phyloP scores from a whole-genome alignment of 2,329 filamentous ascomycete species.

The Fusarium algeriense region DNA sequence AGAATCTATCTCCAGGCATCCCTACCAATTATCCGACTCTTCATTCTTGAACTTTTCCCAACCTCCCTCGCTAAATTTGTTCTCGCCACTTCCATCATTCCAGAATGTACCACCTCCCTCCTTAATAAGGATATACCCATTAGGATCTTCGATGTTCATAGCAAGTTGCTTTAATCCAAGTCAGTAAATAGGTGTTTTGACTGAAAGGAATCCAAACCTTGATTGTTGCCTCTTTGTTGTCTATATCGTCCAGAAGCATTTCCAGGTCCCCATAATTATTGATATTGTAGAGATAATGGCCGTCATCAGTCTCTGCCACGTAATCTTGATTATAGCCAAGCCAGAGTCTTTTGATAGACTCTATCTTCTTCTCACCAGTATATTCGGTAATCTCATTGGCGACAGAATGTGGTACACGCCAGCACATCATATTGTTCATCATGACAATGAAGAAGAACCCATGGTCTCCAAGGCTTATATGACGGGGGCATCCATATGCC shows the following conservation, averaged over 20 bases:
- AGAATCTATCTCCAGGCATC: not conserved
- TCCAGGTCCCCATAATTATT: not conserved
- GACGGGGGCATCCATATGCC: not conserved
- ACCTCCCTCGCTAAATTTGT: not conserved
- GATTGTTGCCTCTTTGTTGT: rapidly evolving
- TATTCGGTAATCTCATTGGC: not conserved
- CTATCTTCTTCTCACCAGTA: rapidly evolving
- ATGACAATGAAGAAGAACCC: not conserved
- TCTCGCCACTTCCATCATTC: not conserved
- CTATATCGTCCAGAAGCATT: rapidly evolving
- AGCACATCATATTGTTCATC: rapidly evolving
- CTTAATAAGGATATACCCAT: not conserved
- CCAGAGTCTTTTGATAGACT: not conserved
- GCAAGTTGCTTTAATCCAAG: not conserved
- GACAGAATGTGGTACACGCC: rapidly evolving
- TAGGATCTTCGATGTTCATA: not conserved
- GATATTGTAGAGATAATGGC: not conserved
- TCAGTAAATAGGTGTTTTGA: not conserved
- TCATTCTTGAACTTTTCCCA: not conserved
- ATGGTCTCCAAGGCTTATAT: rapidly evolving
- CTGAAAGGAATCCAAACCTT: not conserved
- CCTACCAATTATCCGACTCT: not conserved
- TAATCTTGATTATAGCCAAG: not conserved
- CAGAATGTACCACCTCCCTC: not conserved
- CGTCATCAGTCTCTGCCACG: rapidly evolving